These are phyloP conservation scores for Candida caryicola DNA, from an alignment of 805 yeast species.

Conservation along the genomic window DNA sequence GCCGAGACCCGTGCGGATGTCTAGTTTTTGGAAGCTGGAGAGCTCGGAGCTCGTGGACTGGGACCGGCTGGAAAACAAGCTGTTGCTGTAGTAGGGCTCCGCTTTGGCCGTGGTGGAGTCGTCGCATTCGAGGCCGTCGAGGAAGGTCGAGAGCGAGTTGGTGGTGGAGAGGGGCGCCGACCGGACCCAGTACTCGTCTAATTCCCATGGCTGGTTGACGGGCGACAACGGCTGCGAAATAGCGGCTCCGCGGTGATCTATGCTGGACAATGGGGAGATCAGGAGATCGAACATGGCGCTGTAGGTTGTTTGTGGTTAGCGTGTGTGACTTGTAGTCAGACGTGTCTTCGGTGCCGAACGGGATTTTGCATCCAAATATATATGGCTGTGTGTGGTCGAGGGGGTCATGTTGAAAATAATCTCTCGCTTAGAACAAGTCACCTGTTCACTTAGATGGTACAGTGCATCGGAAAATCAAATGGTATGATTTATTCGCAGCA, in stretches of 20 bases:
- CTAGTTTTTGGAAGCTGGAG: not conserved
- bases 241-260: not conserved
- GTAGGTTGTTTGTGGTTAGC: too few relatives aligned
- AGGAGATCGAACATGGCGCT: not conserved
- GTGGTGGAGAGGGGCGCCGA: slow-evolving; percentile 20
- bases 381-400: too few relatives aligned
- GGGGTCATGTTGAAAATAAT: too few relatives aligned
- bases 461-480: too few relatives aligned
- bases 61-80: not conserved
- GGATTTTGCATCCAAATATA: too few relatives aligned
- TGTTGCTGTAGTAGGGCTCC: not conserved
- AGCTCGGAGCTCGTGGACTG: not conserved
- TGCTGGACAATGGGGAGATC: not conserved
- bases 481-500: too few relatives aligned
- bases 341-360: too few relatives aligned
- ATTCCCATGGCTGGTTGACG: slow-evolving; percentile 17
- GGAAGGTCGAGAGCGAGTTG: slow-evolving; percentile 2
- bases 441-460: too few relatives aligned
- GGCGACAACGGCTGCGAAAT: not conserved
- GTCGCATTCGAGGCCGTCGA: not conserved
- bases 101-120: not conserved
- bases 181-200: slow-evolving; percentile 15
- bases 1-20: not conserved
- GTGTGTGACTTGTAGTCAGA: too few relatives aligned
- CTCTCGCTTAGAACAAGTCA: too few relatives aligned